Percentiles rank a stretch among this genome's conserved stretches.
Conservation (phyloP, 306 rosid species). For the Cucumis melo region DNA sequence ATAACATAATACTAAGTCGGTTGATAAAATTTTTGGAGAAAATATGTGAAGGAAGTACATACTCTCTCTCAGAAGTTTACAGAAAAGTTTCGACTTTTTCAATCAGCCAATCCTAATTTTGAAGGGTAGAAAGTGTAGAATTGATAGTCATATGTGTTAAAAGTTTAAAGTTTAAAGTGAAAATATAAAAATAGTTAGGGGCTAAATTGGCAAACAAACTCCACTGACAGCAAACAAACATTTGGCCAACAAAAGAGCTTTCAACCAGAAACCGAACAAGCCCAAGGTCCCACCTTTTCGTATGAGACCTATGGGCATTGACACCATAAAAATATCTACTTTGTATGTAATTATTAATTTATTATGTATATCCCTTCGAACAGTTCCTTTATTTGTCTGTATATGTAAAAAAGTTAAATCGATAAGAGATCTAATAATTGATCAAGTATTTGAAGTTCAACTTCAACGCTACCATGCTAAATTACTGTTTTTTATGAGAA, state of each 20-base stretch:
- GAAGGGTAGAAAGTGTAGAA: neutral
- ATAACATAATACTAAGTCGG: neutral
- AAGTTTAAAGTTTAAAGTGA: neutral
- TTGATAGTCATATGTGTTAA: neutral
- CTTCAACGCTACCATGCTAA: neutral
- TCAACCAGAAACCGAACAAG: neutral
- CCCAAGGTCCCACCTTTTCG: neutral
- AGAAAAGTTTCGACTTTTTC: neutral
- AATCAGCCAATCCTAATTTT: neutral
- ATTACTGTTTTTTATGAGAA: neutral
- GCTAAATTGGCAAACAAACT: neutral
- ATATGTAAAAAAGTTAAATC: too few species aligned
- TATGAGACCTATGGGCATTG: neutral
- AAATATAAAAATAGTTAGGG: neutral
- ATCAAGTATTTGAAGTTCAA: neutral
- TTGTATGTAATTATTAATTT: too few species aligned
- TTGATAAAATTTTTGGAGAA: neutral
- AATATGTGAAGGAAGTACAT: neutral
- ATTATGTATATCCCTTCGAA: neutral
- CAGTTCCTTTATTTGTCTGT: neutral
- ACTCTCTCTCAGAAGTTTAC: neutral
- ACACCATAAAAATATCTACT: neutral
- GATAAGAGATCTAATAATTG: neutral
- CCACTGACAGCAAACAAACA: neutral
- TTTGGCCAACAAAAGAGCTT: neutral